phyloP scores from a whole-genome alignment of 768 basidiomycete species.

The Termitomyces sp. region DNA sequence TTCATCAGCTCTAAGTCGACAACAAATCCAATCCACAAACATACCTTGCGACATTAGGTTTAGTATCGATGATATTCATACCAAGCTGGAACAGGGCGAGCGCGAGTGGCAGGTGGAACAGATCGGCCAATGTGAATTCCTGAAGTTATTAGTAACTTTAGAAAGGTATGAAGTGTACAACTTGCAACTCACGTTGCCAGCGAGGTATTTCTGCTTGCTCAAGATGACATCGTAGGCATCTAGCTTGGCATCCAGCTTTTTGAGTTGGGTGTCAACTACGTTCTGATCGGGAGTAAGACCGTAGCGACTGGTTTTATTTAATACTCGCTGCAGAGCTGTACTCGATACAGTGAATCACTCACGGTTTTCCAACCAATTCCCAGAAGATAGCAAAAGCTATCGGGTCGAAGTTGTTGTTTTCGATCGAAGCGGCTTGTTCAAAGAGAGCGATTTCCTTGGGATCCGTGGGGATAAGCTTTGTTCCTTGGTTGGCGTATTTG shows the following conservation, averaged over 20 bases:
- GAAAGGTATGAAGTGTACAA: not conserved
- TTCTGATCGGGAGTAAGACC: conserved; percentile 2
- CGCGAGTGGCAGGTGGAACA: conserved; percentile 45
- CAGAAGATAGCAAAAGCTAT: conserved; percentile 36
- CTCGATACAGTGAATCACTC: conserved; percentile 8
- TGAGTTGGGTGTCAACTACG: conserved; percentile 21
- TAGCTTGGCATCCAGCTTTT: conserved; percentile 38
- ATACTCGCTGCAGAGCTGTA: not conserved
- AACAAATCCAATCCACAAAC: not conserved
- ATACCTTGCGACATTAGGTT: conserved; percentile 48
- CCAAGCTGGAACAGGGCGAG: conserved; percentile 22
- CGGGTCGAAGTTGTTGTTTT: conserved; percentile 52
- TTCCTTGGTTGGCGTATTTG: conserved; percentile 54
- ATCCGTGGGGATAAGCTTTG: conserved; percentile 46
- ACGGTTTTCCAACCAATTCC: conserved; percentile 56
- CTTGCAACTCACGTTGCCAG: conserved; percentile 43
- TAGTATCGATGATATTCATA: conserved; percentile 27
- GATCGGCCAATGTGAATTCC: conserved; percentile 45
- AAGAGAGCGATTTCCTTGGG: conserved; percentile 39
- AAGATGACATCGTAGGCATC: conserved; percentile 57
- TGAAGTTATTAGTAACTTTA: conserved; percentile 14
- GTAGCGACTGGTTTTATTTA: not conserved
- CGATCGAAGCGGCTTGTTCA: conserved; percentile 54
- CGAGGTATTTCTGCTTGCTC: conserved; percentile 53
- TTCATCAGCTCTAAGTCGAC: not conserved